These are phyloP conservation scores for Fistulina hepatica DNA, from an alignment of 1,284 basidiomycete species.

Conservation along the genomic window DNA sequence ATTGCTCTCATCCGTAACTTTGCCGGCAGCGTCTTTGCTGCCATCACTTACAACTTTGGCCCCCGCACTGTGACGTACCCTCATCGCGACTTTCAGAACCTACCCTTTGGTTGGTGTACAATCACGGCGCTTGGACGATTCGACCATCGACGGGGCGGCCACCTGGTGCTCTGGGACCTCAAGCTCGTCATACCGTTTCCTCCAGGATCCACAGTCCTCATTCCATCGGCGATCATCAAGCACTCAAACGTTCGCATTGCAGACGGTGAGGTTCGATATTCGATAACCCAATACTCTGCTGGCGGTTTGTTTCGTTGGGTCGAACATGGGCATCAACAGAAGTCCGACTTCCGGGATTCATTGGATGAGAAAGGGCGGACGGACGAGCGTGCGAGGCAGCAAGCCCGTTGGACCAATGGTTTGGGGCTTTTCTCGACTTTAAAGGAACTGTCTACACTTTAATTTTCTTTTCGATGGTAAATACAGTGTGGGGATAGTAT, in stretches of 20 bases:
- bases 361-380: too few relatives aligned
- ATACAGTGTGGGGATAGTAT: too few relatives aligned
- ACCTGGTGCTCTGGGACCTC: conserved; percentile 7
- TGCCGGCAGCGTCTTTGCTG: conserved; percentile 6
- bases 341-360: too few relatives aligned
- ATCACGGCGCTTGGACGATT: conserved; percentile 9
- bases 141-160: conserved; percentile 4
- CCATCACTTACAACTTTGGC: conserved; percentile 6
- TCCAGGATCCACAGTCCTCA: conserved; percentile 5
- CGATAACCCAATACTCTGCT: conserved; percentile 6
- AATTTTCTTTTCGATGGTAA: too few relatives aligned
- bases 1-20: conserved; percentile 3
- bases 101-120: conserved; percentile 8
- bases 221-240: conserved; percentile 6
- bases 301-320: conserved; percentile 9
- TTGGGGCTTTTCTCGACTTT: too few relatives aligned
- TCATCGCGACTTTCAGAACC: conserved; percentile 8
- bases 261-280: background rate
- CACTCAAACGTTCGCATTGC: conserved; percentile 7
- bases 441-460: too few relatives aligned
- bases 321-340: conserved; percentile 1
- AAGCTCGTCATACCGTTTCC: conserved; percentile 7
- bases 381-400: too few relatives aligned
- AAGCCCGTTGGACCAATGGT: too few relatives aligned
- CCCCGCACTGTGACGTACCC: background rate